Evolutionary conservation across 1,139 yeast genomes (phyloP).

Genomic region (Suhomyces atakaporum): DNA sequence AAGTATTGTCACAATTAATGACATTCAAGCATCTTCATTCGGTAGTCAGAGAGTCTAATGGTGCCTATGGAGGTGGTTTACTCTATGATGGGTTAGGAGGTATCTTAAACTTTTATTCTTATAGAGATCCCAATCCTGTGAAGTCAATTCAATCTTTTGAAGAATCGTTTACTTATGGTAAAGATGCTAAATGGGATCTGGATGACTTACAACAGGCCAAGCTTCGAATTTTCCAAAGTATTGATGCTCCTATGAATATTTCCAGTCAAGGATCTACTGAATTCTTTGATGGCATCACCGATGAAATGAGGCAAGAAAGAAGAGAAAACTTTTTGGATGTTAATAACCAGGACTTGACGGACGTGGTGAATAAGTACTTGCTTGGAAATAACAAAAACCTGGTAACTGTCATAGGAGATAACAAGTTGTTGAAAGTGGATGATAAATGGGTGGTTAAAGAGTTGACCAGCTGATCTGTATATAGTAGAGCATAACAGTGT

Average conservation of each 20-base stretch:
- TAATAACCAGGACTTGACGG: conserved; percentile 57
- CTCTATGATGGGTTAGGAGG: conserved; percentile 83
- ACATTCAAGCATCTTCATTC: conserved; percentile 85
- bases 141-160: conserved; percentile 65
- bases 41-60: conserved; percentile 92
- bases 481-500: neutral
- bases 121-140: conserved; percentile 88
- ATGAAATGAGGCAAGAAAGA: conserved; percentile 77
- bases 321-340: conserved; percentile 74
- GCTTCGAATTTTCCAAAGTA: conserved; percentile 81
- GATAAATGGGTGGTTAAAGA: conserved; percentile 34
- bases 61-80: conserved; percentile 98
- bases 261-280: conserved; percentile 71
- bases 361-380: conserved; percentile 66
- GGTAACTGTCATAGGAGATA: conserved; percentile 57
- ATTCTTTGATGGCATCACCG: conserved; percentile 71
- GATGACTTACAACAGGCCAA: conserved; percentile 86
- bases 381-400: conserved; percentile 29
- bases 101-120: conserved; percentile 77
- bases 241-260: conserved; percentile 88
- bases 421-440: conserved; percentile 32
- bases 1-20: conserved; percentile 75
- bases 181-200: conserved; percentile 51
- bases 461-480: conserved; percentile 9
- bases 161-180: conserved; percentile 58